A percentile compares a stretch with the other conserved stretches of the same genome.
phyloP scores from a whole-genome alignment of 352 stramenopile genomes.

The Globisporangium iwayamae region DNA sequence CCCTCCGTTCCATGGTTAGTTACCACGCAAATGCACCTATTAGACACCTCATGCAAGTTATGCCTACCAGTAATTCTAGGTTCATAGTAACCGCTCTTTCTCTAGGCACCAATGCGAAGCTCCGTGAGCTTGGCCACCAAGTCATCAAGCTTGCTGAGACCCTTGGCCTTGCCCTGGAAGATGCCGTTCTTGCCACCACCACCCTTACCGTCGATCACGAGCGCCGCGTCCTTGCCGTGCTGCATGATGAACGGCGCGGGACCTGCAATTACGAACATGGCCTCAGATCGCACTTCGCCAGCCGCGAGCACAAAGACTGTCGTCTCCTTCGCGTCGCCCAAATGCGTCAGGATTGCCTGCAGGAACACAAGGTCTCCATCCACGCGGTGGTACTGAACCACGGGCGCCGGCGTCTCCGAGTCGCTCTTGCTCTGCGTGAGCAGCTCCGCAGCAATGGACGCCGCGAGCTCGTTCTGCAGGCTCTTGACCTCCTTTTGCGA shows the following conservation, averaged over 20 bases:
- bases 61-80: too few relatives aligned
- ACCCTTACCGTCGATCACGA: slow-evolving; percentile 69
- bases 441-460: slow-evolving; percentile 44
- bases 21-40: not conserved
- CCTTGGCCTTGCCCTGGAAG: slow-evolving; percentile 78
- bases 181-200: slow-evolving; percentile 71
- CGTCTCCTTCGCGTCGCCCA: slow-evolving; percentile 41
- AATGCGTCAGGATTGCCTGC: slow-evolving; percentile 43
- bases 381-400: slow-evolving; percentile 53
- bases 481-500: slow-evolving; percentile 65
- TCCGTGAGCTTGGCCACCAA: slow-evolving; percentile 43
- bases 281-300: slow-evolving; percentile 45
- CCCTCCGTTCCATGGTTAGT: not conserved
- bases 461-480: slow-evolving; percentile 67
- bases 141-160: slow-evolving; percentile 39
- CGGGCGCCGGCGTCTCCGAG: slow-evolving; percentile 11
- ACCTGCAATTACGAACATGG: slow-evolving; percentile 67
- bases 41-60: not conserved
- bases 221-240: slow-evolving; percentile 50
- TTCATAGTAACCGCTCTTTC: not conserved
- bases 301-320: slow-evolving; percentile 32
- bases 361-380: slow-evolving; percentile 72
- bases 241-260: slow-evolving; percentile 46
- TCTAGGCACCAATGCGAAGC: slow-evolving; percentile 18
- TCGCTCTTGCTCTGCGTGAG: slow-evolving; percentile 17